Evolutionary conservation across 2,329 filamentous ascomycete genomes (phyloP), one percentile per base, ranked within the genome.

Genomic region (Colletotrichum lindemuthianum): DNA sequence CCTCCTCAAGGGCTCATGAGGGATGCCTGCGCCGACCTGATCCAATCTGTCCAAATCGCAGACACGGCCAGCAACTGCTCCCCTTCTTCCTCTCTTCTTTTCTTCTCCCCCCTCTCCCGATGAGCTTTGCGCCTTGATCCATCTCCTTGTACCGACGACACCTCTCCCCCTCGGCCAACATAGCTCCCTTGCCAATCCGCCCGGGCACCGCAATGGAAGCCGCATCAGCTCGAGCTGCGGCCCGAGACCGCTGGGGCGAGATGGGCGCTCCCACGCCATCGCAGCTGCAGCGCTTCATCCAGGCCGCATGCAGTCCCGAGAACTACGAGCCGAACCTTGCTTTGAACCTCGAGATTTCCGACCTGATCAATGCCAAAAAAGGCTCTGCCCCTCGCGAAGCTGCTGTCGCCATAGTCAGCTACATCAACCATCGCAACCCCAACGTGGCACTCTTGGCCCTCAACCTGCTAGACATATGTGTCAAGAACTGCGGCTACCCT

Each of bases 401-500:
- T 52, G 95, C 95, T 66, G 88, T 96, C 69, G 89, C 93, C 68
- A 97, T 98, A 69, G 95, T 97, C 72, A 90, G 91, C 79, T 93
- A 94, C 75, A 90, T 98, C 83, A 99, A 99, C 81, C 93, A 97
- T 78, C 92, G 96, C 76, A 99, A 98, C 76, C 92, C 94, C 66
- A 98, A 97, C 78, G 93, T 99, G 70, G 91, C 94, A 66, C 83
- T 99, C 70, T 86, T 98, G 64, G 95, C 96, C 65, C 86, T 98
- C 74, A 90, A 90, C 81, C 88, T 99, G 70, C 92, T 99, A 75
- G 96, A 99, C 77, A 98, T 98, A 68, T 98, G 96, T 79, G 96
- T 98, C 79, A 99, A 99, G 84, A 99, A 99, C 81, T 99, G 96
- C 85, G 96, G 96, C 72, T 99, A 99, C 76, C 94, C 96, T 1